Conservation (phyloP, 768 basidiomycete genomes). For the Atractiella rhizophila region DNA sequence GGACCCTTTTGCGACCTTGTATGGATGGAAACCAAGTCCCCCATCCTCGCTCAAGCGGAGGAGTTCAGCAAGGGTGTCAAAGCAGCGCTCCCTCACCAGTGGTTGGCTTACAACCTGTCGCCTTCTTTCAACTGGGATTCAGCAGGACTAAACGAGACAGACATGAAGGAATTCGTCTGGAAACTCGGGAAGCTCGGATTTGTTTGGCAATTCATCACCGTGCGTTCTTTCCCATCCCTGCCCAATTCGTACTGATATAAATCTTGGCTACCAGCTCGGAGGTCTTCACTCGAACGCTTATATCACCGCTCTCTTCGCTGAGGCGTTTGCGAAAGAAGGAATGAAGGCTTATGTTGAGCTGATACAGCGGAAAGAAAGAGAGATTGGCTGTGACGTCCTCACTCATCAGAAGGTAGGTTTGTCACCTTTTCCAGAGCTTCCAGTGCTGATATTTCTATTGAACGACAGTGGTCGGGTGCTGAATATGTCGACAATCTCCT, state of each 20-base stretch:
- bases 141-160: slow-evolving; percentile 57
- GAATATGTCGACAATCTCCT: slow-evolving; percentile 74
- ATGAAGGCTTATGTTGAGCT: slow-evolving; percentile 99
- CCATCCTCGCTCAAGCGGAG: slow-evolving; percentile 67
- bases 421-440: not conserved
- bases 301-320: slow-evolving; percentile 78
- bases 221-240: slow-evolving; percentile 23
- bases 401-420: slow-evolving; percentile 76
- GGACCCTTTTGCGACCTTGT: slow-evolving; percentile 74
- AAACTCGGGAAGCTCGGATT: slow-evolving; percentile 83
- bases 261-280: slow-evolving; percentile 37
- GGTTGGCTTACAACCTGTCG: slow-evolving; percentile 88
- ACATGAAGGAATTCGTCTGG: slow-evolving; percentile 79
- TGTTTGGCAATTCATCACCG: slow-evolving; percentile 97
- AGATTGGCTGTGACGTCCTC: slow-evolving; percentile 80
- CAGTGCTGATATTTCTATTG: slow-evolving; percentile 2
- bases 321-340: slow-evolving; percentile 54
- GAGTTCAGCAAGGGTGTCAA: slow-evolving; percentile 70
- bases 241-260: slow-evolving; percentile 3
- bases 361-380: slow-evolving; percentile 71
- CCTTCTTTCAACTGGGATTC: slow-evolving; percentile 46
- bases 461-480: slow-evolving; percentile 63
- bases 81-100: slow-evolving; percentile 55
- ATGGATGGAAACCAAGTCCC: slow-evolving; percentile 95
- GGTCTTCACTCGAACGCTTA: slow-evolving; percentile 94